Evolutionary conservation across 768 basidiomycete species (phyloP).

Genomic region (Cystobasidium onofrii): DNA sequence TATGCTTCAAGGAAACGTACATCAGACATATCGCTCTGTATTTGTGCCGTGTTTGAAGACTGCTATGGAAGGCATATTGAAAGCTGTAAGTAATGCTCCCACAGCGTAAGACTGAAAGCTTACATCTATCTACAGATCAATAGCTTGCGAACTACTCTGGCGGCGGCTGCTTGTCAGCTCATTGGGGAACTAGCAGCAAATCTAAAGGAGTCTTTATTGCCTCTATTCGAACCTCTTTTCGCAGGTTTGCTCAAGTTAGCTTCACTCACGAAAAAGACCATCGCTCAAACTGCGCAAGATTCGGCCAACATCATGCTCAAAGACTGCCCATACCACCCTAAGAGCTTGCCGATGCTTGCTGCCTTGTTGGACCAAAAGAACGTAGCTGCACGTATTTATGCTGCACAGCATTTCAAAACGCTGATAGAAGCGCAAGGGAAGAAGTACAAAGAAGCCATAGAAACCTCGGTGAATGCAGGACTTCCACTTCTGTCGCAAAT

Average conservation of each 20-base stretch:
- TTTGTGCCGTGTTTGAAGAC: constrained; percentile 69
- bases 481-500: constrained; percentile 65
- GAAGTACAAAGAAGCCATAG: constrained; percentile 59
- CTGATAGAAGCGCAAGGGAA: constrained; percentile 67
- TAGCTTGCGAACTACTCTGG: constrained; percentile 84
- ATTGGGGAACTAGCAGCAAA: constrained; percentile 64
- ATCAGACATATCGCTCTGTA: constrained; percentile 61
- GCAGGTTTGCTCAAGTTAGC: constrained; percentile 76
- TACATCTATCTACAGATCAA: constrained; percentile 55
- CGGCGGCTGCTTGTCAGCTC: constrained; percentile 65
- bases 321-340: constrained; percentile 61
- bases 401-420: constrained; percentile 61
- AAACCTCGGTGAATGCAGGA: constrained; percentile 53
- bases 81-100: constrained; percentile 57
- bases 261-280: constrained; percentile 83
- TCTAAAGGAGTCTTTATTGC: constrained; percentile 65
- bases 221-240: constrained; percentile 66
- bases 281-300: constrained; percentile 73
- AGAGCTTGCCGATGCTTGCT: constrained; percentile 62
- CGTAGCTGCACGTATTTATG: constrained; percentile 57
- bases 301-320: constrained; percentile 61
- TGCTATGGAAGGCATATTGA: constrained; percentile 72
- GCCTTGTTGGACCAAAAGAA: constrained; percentile 69
- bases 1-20: constrained; percentile 61
- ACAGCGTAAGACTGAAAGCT: constrained; percentile 16